Evolutionary conservation across 2,329 filamentous ascomycete species (phyloP).

Genomic region (Phialophora tarda): DNA sequence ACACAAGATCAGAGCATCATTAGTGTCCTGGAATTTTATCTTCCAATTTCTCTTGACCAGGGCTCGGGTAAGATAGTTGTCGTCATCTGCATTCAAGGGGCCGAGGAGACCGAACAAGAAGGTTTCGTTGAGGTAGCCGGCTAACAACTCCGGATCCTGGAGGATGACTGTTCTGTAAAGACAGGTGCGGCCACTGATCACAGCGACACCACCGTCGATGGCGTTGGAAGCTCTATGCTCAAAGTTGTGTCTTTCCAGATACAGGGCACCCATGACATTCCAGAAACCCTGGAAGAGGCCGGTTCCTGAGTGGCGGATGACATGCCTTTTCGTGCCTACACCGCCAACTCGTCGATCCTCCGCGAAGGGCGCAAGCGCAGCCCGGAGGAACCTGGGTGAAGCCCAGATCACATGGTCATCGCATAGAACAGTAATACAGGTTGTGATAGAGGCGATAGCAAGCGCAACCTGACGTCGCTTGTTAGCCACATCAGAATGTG

Average conservation of each 20-base stretch:
- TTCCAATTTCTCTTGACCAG: slow-evolving; percentile 58
- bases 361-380: slow-evolving; percentile 53
- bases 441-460: slow-evolving; percentile 49
- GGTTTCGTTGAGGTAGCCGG: slow-evolving; percentile 56
- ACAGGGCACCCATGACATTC: slow-evolving; percentile 65
- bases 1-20: slow-evolving; percentile 58
- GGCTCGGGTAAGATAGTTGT: slow-evolving; percentile 66
- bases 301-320: slow-evolving; percentile 47
- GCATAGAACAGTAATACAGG: slow-evolving; percentile 53
- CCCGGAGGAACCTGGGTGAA: slow-evolving; percentile 47
- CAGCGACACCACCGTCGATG: slow-evolving; percentile 65
- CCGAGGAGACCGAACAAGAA: slow-evolving; percentile 56
- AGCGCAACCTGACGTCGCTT: slow-evolving; percentile 58
- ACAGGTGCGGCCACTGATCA: slow-evolving; percentile 63
- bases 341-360: slow-evolving; percentile 58
- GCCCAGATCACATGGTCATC: slow-evolving; percentile 64
- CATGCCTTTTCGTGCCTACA: slow-evolving; percentile 63
- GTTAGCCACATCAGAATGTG: slow-evolving; percentile 47
- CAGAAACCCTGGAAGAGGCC: slow-evolving; percentile 44
- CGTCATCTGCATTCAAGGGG: slow-evolving; percentile 62
- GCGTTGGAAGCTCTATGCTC: slow-evolving; percentile 63
- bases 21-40: slow-evolving; percentile 61
- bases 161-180: slow-evolving; percentile 60
- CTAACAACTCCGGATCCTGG: slow-evolving; percentile 50
- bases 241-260: slow-evolving; percentile 67